phyloP scores from a whole-genome alignment of 2,329 filamentous ascomycete genomes.

The Fusarium nelsonii region DNA sequence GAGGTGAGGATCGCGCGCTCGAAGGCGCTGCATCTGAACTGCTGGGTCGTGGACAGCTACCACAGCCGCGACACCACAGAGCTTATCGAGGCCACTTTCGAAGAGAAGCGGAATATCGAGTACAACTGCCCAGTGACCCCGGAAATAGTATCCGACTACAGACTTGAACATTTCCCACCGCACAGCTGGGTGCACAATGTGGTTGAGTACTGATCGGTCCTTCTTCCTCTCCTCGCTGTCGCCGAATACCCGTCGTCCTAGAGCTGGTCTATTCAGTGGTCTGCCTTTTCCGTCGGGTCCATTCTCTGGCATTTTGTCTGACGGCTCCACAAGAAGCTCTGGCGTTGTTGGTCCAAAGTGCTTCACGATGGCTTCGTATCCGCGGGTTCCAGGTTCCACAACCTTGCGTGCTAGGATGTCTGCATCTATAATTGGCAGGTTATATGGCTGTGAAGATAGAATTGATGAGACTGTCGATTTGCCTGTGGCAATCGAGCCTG shows the following conservation, averaged over 20 bases:
- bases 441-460: conserved; percentile 83
- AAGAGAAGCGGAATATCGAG: conserved; percentile 94
- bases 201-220: conserved; percentile 83
- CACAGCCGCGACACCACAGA: conserved; percentile 88
- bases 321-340: conserved; percentile 78
- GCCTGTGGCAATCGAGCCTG: conserved; percentile 96
- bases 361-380: conserved; percentile 83
- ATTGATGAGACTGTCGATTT: conserved; percentile 95
- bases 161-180: conserved; percentile 82
- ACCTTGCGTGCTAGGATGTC: conserved; percentile 93
- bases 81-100: conserved; percentile 85
- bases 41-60: conserved; percentile 85
- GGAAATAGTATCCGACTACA: conserved; percentile 78
- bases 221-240: conserved; percentile 74
- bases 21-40: conserved; percentile 84
- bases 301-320: conserved; percentile 63
- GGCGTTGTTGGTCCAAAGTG: conserved; percentile 87
- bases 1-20: conserved; percentile 80
- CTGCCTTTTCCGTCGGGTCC: conserved; percentile 73
- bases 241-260: conserved; percentile 90
- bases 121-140: conserved; percentile 88
- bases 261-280: conserved; percentile 85
- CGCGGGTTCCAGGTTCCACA: conserved; percentile 89
- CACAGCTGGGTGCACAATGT: conserved; percentile 93
- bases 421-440: conserved; percentile 91